A percentile compares a stretch with the other conserved stretches of the same genome.
Evolutionary conservation across 202 grass and related monocot genomes (phyloP).

Genomic region (Carex arenaria): DNA sequence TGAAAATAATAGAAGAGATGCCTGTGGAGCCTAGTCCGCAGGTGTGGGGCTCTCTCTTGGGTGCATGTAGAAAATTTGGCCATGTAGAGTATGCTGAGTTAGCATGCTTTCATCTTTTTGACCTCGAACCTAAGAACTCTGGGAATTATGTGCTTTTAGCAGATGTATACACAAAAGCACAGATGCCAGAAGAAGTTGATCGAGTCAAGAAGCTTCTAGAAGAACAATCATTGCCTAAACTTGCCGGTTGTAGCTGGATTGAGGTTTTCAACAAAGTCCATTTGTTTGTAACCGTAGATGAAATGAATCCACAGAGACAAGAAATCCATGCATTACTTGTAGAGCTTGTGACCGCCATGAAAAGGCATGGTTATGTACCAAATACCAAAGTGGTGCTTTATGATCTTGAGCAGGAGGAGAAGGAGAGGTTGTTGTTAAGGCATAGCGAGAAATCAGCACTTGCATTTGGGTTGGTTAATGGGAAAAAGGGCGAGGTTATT

Average conservation of each 20-base stretch:
- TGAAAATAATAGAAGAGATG: conserved; percentile 66
- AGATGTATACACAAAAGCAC: conserved; percentile 73
- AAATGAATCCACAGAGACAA: conserved; percentile 53
- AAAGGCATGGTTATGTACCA: conserved; percentile 29
- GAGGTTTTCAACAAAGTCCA: conserved; percentile 68
- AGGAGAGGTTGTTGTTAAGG: conserved; percentile 19
- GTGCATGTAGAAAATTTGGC: conserved; percentile 72
- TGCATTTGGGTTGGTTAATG: conserved; percentile 28
- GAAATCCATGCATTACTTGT: conserved; percentile 41
- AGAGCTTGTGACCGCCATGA: conserved; percentile 69
- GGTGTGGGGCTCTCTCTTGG: conserved; percentile 85
- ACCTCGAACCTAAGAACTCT: conserved; percentile 81
- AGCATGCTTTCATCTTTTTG: conserved; percentile 68
- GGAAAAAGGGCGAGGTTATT: conserved; percentile 22
- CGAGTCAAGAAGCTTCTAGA: conserved; percentile 61
- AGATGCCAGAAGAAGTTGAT: conserved; percentile 51
- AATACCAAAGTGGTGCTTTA: conserved; percentile 29
- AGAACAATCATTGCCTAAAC: conserved; percentile 56
- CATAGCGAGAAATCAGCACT: conserved; percentile 33
- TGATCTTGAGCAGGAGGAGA: conserved; percentile 32
- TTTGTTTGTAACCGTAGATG: conserved; percentile 58
- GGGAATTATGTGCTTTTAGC: conserved; percentile 84
- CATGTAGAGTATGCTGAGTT: conserved; percentile 69
- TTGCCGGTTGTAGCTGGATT: conserved; percentile 87
- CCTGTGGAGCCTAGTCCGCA: conserved; percentile 52